Percentiles rank a stretch among this genome's conserved stretches.
These are phyloP conservation scores for Strobilomyces confusus DNA, from an alignment of 768 basidiomycete species.

Conservation along the genomic window DNA sequence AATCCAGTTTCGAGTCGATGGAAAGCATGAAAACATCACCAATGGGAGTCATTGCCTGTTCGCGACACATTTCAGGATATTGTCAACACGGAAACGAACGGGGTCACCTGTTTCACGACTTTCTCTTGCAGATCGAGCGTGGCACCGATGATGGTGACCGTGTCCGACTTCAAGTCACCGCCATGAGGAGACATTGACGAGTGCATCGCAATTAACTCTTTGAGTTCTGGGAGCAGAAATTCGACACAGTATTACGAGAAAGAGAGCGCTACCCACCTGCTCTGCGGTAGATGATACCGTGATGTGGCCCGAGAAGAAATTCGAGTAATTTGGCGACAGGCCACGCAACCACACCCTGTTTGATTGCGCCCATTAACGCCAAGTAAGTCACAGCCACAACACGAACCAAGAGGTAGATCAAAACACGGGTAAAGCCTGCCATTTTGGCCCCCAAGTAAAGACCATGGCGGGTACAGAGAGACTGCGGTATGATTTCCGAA, in stretches of 20 bases:
- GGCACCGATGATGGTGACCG: slow-evolving; percentile 85
- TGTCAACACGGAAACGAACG: neutral
- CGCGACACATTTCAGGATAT: neutral
- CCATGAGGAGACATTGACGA: slow-evolving; percentile 67
- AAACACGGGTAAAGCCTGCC: slow-evolving; percentile 60
- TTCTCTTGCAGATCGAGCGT: slow-evolving; percentile 89
- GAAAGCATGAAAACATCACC: slow-evolving; percentile 82
- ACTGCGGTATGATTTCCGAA: slow-evolving; percentile 89
- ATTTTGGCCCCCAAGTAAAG: slow-evolving; percentile 86
- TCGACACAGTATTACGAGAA: neutral
- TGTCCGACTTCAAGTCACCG: slow-evolving; percentile 83
- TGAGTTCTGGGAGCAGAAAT: slow-evolving; percentile 50
- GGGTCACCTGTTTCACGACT: slow-evolving; percentile 58
- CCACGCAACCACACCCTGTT: slow-evolving; percentile 72
- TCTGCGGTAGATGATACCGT: slow-evolving; percentile 88
- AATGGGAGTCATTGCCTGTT: slow-evolving; percentile 79
- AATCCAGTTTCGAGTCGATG: slow-evolving; percentile 80
- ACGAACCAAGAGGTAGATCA: slow-evolving; percentile 66
- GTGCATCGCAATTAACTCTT: slow-evolving; percentile 90
- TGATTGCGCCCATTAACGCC: neutral
- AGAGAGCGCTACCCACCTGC: slow-evolving; percentile 37
- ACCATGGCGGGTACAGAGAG: slow-evolving; percentile 87
- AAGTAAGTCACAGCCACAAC: neutral
- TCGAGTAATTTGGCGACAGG: slow-evolving; percentile 83
- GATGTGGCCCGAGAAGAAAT: slow-evolving; percentile 72